Base-by-base conservation (phyloP, 2,329 filamentous ascomycete species). In the Xylogone sp. region DNA sequence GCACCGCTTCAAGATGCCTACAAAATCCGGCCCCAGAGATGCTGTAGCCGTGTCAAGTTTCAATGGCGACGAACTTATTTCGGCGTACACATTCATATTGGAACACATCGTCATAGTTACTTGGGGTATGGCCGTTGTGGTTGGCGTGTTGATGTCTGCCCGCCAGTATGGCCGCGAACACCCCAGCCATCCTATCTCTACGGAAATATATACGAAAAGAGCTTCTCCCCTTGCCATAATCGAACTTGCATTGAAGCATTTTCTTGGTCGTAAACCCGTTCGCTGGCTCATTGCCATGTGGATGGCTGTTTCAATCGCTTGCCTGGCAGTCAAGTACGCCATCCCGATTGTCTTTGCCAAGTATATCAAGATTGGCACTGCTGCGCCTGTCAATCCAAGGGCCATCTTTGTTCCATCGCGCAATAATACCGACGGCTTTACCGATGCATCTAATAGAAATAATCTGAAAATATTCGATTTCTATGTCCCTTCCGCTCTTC, bases 301-400 rank as follows among this genome's bases (percentile, higher is more conserved):
- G 12, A 54, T 62, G 24, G 44, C 56, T 6, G 10, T 27, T 5
- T 27, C 24, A 5, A 27, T 27, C 10, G 24, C 24, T 6, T 27
- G 24, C 10, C 24, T 27, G 24, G 24, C 24, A 27, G 10, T 27
- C 24, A 27, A 27, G 10, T 27, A 27, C 24, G 24, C 24, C 10
- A 27, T 27, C 10, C 24, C 24, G 24, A 27, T 27, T 27, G 24
- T 27, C 24, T 27, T 27, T 10, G 24, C 24, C 24, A 27, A 10
- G 10, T 27, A 27, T 27, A 27, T 27, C 24, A 27, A 27, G 29
- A 43, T 63, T 34, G 52, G 43, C 48, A 53, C 46, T 29, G 55
- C 52, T 4, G 60, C 60, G 3, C 59, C 60, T 2, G 60, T 60
- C n/a, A 55, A 56, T 16, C 59, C 59, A 6, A 39, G 44, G 8